Base-by-base conservation (phyloP, 176 grass and related monocot species). In the Aegilops sharonensis region DNA sequence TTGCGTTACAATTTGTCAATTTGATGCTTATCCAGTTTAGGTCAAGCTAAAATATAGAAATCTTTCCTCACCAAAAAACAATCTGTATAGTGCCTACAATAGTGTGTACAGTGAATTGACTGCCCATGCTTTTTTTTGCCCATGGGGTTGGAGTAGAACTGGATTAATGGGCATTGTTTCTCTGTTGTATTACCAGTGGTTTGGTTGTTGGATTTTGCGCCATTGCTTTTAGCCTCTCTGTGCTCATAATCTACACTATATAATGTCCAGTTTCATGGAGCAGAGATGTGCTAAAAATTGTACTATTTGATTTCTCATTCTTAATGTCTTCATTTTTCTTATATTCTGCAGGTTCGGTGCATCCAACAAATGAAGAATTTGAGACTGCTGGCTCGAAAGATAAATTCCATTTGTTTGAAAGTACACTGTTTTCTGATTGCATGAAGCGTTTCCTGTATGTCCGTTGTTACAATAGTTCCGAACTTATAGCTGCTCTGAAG, bases 401-500 rank as follows among this genome's bases (percentile, higher is more conserved):
- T 78, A 25, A 77, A 64, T 79, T 57, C 8, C 70, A 30, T 71
- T 84, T 20, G 78, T 73, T 73, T 18, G 60, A 89, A 79, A 72
- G 85, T 25, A 77, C 59, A 27, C 57, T 98, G 78, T 84, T 95
- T 78, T 81, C 84, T 72, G 76, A 88, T 6, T 98, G 94, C 87
- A 92, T 98, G 94, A 87, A 85, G 60, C 90, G 87, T 43, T 98
- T 98, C 80, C 80, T 98, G 62, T 98, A 95, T 82, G 83, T 77
- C 24, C 85, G 93, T 7, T 98, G 92, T 84, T 94, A 95, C 65
- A 88, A 71, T 69, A 94, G 94, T 76, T 85, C 79, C 30, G 94
- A 98, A 60, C 95, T 98, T 78, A 72, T 91, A 62, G 80, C 65
- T 80, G 84, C 97, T 88, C 77, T 95, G 78, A 91, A 98, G 97